A percentile compares a stretch with the other conserved stretches of the same genome.
Evolutionary conservation across 139 green algal species (phyloP).

Genomic region (Chara braunii): DNA sequence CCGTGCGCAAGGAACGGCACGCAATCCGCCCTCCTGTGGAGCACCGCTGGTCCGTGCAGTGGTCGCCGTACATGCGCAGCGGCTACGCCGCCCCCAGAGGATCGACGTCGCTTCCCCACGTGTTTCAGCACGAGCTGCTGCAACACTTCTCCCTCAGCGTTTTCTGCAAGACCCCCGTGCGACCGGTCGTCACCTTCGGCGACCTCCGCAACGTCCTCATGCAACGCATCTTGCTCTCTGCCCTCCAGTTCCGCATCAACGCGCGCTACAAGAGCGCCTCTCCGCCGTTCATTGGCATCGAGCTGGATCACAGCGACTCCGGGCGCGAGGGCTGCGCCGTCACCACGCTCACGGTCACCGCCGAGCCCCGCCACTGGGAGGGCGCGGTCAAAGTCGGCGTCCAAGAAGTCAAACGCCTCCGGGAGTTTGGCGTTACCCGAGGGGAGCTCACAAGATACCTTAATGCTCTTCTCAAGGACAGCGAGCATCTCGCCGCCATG

Average conservation of each 20-base stretch:
- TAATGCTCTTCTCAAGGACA: slow-evolving; percentile 77
- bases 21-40: slow-evolving; percentile 76
- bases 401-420: slow-evolving; percentile 59
- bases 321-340: slow-evolving; percentile 88
- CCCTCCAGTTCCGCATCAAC: slow-evolving; percentile 87
- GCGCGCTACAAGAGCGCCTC: slow-evolving; percentile 51
- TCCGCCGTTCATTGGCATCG: slow-evolving; percentile 76
- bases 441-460: slow-evolving; percentile 85
- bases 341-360: slow-evolving; percentile 83
- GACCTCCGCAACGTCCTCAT: slow-evolving; percentile 73
- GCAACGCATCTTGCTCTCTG: slow-evolving; percentile 76
- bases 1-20: slow-evolving; percentile 51
- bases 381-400: slow-evolving; percentile 40
- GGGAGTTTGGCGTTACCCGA: slow-evolving; percentile 75
- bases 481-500: slow-evolving; percentile 73
- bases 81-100: slow-evolving; percentile 24
- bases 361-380: slow-evolving; percentile 80
- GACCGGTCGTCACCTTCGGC: slow-evolving; percentile 55
- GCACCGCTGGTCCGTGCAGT: slow-evolving; percentile 60
- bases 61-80: background rate
- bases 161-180: slow-evolving; percentile 89
- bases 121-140: slow-evolving; percentile 93
- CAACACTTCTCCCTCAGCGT: slow-evolving; percentile 87
- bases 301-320: slow-evolving; percentile 82
- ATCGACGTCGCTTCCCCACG: too few species aligned